phyloP scores from a whole-genome alignment of 1,284 basidiomycete genomes.

The Pascua sp. region DNA sequence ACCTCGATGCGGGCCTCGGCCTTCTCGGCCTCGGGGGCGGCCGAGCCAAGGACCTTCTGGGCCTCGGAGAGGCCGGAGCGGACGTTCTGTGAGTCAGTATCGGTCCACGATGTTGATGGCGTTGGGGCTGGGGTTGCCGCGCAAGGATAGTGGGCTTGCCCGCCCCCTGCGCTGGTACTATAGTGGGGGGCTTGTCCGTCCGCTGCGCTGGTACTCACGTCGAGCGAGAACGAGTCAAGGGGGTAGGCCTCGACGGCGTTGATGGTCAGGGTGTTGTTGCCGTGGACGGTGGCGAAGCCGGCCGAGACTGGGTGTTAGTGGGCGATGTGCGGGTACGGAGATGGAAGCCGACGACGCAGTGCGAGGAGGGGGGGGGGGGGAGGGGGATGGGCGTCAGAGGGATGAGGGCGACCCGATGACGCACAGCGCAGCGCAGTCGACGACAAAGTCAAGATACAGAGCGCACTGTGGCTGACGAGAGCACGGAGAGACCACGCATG shows the following conservation, averaged over 20 bases:
- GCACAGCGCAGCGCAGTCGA: no score
- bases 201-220: slow-evolving; percentile 27
- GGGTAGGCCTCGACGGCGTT: slow-evolving; percentile 96
- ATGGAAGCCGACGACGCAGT: no score
- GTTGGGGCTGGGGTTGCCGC: neutral
- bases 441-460: neutral
- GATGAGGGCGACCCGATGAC: no score
- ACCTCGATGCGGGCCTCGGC: slow-evolving; percentile 91
- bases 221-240: slow-evolving; percentile 66
- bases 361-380: no score
- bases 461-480: neutral
- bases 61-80: slow-evolving; percentile 88
- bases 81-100: slow-evolving; percentile 62
- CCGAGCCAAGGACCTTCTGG: slow-evolving; percentile 72
- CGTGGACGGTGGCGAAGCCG: slow-evolving; percentile 96
- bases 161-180: slow-evolving; percentile 4
- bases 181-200: no score
- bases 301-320: slow-evolving; percentile 69
- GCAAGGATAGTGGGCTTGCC: no score
- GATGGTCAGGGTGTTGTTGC: slow-evolving; percentile 93
- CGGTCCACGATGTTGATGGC: neutral
- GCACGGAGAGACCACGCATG: no score
- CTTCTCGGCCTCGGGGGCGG: slow-evolving; percentile 88
- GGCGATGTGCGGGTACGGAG: no score
- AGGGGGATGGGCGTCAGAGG: no score